Base-by-base conservation (phyloP, 495 filamentous ascomycete species). In the Xylaria telfairii region DNA sequence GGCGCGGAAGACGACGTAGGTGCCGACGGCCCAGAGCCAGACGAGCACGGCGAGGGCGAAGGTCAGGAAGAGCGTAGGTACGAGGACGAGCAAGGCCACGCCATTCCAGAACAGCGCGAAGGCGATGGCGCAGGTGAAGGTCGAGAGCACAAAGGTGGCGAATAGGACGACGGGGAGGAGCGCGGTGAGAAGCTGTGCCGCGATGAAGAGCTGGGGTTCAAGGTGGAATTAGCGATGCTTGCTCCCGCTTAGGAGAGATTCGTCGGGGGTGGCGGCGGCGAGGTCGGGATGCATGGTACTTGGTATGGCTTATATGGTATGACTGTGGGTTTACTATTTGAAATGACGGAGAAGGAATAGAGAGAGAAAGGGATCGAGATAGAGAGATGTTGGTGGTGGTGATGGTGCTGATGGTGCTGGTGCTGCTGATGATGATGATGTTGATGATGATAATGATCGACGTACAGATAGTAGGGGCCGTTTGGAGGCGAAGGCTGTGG, bases 81-180 rank as follows among this genome's bases (percentile, higher is more conserved):
- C 79, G 53, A 93, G 81, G 63, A 93, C 72, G 62, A 91, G 73
- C 30, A 90, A 80, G n/a, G 88, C 90, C 59, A 91, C 71, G 63
- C 89, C 87, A 67, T 86, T 83, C 82, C 87, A 89, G 79, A 90
- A 87, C 63, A 89, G 82, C 9, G 85, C 86, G 81, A 92, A 90
- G 70, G 90, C 65, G 8, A 92, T 65, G 53, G 87, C 87, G 49
- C 81, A 83, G 72, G 87, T 71, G 46, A 89, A 64, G 32, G 87
- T 82, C 69, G 84, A 84, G 46, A 87, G 70, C 70, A 82, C 78
- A 81, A 92, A 91, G 72, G 85, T 74, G 65, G 85, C 32, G 83
- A 93, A 93, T 51, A 93, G 79, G 39, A 86, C 75, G 65, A 92
- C 41, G 15, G 91, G 91, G 63, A 91, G 71, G 56, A 85, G 81